Evolutionary conservation across 2,329 filamentous ascomycete genomes (phyloP).

Genomic region (Setomelanomma holmii): DNA sequence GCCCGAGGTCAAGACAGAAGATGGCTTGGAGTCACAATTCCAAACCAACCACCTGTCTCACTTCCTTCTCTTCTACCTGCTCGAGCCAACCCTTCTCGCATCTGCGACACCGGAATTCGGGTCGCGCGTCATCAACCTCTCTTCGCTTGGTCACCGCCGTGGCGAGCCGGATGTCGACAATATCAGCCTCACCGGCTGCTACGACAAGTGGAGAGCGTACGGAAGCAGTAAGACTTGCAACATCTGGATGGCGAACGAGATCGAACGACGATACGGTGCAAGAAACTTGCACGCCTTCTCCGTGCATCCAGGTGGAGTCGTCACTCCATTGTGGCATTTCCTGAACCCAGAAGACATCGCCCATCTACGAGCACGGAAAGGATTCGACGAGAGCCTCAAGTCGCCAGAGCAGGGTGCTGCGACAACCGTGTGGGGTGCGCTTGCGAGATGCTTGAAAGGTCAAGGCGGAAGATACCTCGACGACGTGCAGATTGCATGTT

Average conservation of each 20-base stretch:
- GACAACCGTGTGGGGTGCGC: conserved; percentile 45
- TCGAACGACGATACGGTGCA: neutral
- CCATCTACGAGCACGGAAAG: neutral
- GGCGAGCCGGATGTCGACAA: conserved; percentile 21
- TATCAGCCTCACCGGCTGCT: conserved; percentile 50
- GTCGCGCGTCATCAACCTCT: conserved; percentile 50
- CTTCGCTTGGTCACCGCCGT: conserved; percentile 44
- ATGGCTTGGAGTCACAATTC: conserved; percentile 46
- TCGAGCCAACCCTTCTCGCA: conserved; percentile 49
- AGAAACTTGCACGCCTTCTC: conserved; percentile 29
- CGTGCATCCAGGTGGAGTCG: conserved; percentile 20
- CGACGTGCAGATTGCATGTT: conserved; percentile 17
- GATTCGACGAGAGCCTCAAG: conserved; percentile 25
- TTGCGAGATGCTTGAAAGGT: conserved; percentile 42
- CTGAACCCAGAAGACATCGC: conserved; percentile 4
- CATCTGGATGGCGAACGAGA: conserved; percentile 59
- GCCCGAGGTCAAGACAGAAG: conserved; percentile 25
- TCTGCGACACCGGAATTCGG: conserved; percentile 23
- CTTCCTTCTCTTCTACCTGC: conserved; percentile 51
- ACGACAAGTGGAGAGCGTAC: conserved; percentile 50
- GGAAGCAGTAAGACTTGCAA: conserved; percentile 60
- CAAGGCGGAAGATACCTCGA: conserved; percentile 43
- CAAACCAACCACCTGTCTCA: conserved; percentile 57
- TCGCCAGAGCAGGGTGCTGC: conserved; percentile 48
- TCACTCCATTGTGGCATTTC: conserved; percentile 1